These are phyloP conservation scores for Colletotrichum paranaense DNA, from an alignment of 2,329 filamentous ascomycete genomes.

Conservation along the genomic window DNA sequence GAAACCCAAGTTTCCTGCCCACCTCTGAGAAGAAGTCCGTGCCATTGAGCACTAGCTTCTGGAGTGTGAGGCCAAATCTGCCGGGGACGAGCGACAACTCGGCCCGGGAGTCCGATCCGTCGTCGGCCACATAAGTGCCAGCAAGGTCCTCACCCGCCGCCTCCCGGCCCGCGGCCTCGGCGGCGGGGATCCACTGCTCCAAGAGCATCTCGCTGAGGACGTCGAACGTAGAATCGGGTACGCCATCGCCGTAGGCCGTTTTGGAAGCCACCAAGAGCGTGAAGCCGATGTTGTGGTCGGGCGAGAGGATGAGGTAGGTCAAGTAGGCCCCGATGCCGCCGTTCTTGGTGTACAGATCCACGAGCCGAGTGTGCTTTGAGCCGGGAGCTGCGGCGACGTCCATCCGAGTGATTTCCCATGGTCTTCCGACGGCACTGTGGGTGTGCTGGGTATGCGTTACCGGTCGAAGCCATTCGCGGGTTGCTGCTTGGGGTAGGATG, in stretches of 20 bases:
- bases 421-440: constrained; percentile 32
- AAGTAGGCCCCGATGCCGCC: constrained; percentile 43
- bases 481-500: constrained; percentile 22
- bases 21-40: neutral
- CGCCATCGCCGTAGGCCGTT: constrained; percentile 15
- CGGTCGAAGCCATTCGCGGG: constrained; percentile 38
- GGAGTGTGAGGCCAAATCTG: neutral
- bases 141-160: constrained; percentile 33
- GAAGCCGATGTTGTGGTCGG: constrained; percentile 40
- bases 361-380: constrained; percentile 41
- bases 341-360: constrained; percentile 43
- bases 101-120: neutral
- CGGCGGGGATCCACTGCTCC: constrained; percentile 34
- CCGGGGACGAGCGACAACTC: neutral
- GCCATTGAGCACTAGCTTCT: neutral
- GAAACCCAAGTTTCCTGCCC: neutral
- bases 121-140: constrained; percentile 34
- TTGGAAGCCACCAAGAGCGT: constrained; percentile 42
- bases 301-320: constrained; percentile 38
- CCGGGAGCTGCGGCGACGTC: constrained; percentile 26
- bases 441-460: constrained; percentile 30
- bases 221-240: constrained; percentile 33
- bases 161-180: constrained; percentile 38
- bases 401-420: constrained; percentile 39
- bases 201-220: constrained; percentile 36